Conservation (phyloP, 352 stramenopile species). For the Phytophthora palmivora region DNA sequence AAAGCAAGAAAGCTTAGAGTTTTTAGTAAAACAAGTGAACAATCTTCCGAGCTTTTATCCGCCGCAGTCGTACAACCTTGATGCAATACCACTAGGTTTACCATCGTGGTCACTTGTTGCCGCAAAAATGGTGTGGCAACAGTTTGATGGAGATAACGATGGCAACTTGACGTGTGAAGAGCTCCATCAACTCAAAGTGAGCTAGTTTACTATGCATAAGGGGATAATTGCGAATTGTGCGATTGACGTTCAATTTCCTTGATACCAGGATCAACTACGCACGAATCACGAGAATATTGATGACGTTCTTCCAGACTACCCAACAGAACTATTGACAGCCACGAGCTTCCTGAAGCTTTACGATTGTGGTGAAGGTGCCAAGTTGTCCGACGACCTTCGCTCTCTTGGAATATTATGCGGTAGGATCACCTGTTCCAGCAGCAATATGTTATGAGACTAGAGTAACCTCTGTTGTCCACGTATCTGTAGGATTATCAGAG, state of each 20-base stretch:
- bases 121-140: constrained; percentile 49
- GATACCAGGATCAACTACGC: constrained; percentile 36
- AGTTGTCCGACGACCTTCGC: constrained; percentile 47
- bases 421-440: constrained; percentile 10
- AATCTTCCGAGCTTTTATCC: constrained; percentile 37
- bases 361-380: constrained; percentile 20
- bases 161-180: constrained; percentile 37
- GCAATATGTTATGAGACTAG: background rate
- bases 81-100: constrained; percentile 14
- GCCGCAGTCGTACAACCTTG: background rate
- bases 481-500: constrained; percentile 29
- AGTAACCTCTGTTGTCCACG: background rate
- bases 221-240: background rate
- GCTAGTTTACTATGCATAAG: constrained; percentile 9
- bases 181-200: constrained; percentile 49
- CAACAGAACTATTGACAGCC: constrained; percentile 19
- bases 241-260: background rate
- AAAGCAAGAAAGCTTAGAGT: constrained; percentile 59
- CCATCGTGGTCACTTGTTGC: constrained; percentile 42
- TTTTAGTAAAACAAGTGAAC: constrained; percentile 45
- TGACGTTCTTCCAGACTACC: constrained; percentile 20
- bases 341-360: constrained; percentile 42
- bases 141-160: constrained; percentile 45
- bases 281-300: constrained; percentile 36
- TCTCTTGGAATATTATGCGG: constrained; percentile 55